Base-by-base conservation (phyloP, 805 yeast genomes). In the Pichia pseudocactophila region DNA sequence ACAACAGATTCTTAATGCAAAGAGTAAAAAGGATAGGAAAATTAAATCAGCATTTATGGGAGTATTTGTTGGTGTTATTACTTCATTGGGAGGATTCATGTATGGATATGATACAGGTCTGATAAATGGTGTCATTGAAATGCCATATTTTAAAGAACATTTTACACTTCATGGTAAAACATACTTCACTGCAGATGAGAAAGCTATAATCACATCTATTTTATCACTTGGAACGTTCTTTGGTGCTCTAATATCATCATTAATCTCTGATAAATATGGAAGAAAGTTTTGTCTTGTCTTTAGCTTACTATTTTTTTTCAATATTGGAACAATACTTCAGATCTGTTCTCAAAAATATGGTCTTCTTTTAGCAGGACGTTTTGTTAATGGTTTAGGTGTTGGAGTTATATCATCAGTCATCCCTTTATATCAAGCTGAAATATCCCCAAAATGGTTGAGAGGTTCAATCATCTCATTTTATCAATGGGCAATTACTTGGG, bases 401-500 rank as follows among this genome's bases (percentile, higher is more conserved):
- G 95, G 90, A 13, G 67, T 81, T n/a, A 68, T 83, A 19, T 81
- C 89, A 3, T 92, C 92, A 13, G 82, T 80, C 35, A 87, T 82
- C 2, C 94, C 94, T 1, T 62, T 82, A 37, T 84, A 82, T 54
- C 94, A 84, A 61, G 86, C 92, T 15, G 94, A 84, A 58, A 80
- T 88, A 0, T 80, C 90, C 0, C 88, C 87, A 1, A 81, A 79
- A 57, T 76, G 80, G 72, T 76, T 82, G 35, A 72, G 94, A 69
- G 92, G 94, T 50, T 79, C 89, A 2, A 76, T 83, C 57, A 85
- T 82, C 43, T 82, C 82, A 41, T 74, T 84, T 1, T 84, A 83
- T 59, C 94, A 84, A 60, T 86, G 94, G 90, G 92, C 94, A 11
- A 82, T 86, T 45, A 85, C 94, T 0, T 83, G 92, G 92, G 94